These are phyloP conservation scores for Aegle marmelos DNA, from an alignment of 345 rosid genomes.

Conservation along the genomic window DNA sequence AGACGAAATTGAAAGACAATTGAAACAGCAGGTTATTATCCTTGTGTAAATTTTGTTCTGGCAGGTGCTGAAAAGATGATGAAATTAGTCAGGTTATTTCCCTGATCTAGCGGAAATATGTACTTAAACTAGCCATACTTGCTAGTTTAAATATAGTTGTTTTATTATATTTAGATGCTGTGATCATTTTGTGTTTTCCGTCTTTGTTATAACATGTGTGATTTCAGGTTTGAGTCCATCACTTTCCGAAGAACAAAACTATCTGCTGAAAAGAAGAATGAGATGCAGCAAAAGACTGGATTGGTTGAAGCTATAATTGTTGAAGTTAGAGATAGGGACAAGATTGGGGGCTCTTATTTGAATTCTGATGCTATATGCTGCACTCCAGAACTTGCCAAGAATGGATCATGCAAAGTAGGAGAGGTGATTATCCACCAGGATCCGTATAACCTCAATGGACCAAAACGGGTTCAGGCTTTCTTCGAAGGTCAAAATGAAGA, in stretches of 20 bases:
- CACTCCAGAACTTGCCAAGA: conserved; percentile 28
- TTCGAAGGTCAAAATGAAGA: conserved; percentile 39
- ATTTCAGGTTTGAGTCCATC: conserved; percentile 40
- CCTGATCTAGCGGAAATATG: not conserved
- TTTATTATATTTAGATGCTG: not conserved
- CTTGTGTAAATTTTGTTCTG: not conserved
- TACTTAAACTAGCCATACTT: not conserved
- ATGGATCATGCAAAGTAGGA: conserved; percentile 39
- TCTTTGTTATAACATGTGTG: not conserved
- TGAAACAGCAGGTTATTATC: not conserved
- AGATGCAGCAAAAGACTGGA: conserved; percentile 50
- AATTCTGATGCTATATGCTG: conserved; percentile 37
- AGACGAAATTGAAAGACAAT: not conserved
- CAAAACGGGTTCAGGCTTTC: conserved; percentile 34
- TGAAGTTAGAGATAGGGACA: conserved; percentile 35
- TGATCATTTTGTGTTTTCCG: not conserved
- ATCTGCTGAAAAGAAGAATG: conserved; percentile 29
- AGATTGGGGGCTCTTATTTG: conserved; percentile 34
- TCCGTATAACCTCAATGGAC: conserved; percentile 19
- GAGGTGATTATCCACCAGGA: conserved; percentile 37
- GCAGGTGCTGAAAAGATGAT: not conserved
- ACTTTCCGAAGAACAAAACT: conserved; percentile 33
- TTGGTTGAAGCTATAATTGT: conserved; percentile 38
- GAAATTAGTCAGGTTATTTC: not conserved
- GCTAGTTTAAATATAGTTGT: not conserved